phyloP scores from a whole-genome alignment of 371 early-diverging fungal species.

The Parasitella parasitica region DNA sequence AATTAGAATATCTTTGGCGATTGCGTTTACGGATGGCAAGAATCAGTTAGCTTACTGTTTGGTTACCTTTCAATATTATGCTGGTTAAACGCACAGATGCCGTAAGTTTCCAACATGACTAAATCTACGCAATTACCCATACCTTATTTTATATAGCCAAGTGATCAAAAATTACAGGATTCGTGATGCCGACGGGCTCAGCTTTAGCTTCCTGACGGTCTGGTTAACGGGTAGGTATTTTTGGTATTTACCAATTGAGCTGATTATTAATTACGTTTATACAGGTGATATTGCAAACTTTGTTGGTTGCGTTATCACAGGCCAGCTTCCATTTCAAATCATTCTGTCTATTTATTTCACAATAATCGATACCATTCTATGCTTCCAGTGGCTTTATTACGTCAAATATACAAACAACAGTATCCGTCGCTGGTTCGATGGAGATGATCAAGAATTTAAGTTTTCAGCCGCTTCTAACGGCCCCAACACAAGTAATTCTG shows the following conservation, averaged over 20 bases:
- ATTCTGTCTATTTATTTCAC: slow-evolving; percentile 44
- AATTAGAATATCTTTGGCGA: slow-evolving; percentile 52
- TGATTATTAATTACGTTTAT: too few relatives aligned
- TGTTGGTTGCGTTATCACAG: slow-evolving; percentile 66
- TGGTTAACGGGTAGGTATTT: slow-evolving; percentile 61
- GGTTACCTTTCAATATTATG: slow-evolving; percentile 70
- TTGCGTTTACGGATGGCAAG: slow-evolving; percentile 56
- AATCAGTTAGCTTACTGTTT: slow-evolving; percentile 39
- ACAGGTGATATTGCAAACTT: slow-evolving; percentile 72
- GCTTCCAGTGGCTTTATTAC: slow-evolving; percentile 49
- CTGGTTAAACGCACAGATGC: slow-evolving; percentile 81
- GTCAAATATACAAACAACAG: slow-evolving; percentile 38
- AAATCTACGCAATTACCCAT: neutral
- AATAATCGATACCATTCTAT: slow-evolving; percentile 40
- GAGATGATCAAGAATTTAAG: slow-evolving; percentile 14
- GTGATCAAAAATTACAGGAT: slow-evolving; percentile 62
- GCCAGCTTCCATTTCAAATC: slow-evolving; percentile 73
- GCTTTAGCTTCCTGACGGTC: slow-evolving; percentile 56
- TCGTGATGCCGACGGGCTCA: slow-evolving; percentile 56
- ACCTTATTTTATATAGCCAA: slow-evolving; percentile 41
- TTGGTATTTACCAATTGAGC: too few relatives aligned
- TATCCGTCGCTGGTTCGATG: slow-evolving; percentile 35
- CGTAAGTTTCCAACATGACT: slow-evolving; percentile 47
- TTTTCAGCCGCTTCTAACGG: neutral
- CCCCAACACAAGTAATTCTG: neutral